phyloP scores from a whole-genome alignment of 1,284 basidiomycete genomes.

The Boletellus deceptivus region DNA sequence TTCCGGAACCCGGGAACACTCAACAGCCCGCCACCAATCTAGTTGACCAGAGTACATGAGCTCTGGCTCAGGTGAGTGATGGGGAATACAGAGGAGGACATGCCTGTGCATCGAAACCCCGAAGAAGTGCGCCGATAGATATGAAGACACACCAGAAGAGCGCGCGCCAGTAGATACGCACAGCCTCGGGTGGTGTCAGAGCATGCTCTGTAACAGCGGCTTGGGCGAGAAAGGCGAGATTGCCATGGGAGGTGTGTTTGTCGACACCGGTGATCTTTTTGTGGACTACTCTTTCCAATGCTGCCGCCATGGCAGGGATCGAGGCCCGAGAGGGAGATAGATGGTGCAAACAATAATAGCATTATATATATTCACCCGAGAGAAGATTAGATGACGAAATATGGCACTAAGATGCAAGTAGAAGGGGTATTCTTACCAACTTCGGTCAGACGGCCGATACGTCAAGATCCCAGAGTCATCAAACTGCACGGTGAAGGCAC shows the following conservation, averaged over 20 bases:
- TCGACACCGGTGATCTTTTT: not conserved
- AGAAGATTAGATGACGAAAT: too few relatives aligned
- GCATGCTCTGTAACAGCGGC: constrained; percentile 25
- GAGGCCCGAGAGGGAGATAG: too few relatives aligned
- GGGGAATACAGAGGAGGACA: not conserved
- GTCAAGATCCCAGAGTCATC: constrained; percentile 56
- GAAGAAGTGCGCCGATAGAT: constrained; percentile 26
- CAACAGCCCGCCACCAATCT: constrained; percentile 27
- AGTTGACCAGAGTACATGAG: not conserved
- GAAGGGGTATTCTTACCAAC: constrained; percentile 5
- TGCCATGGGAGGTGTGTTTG: not conserved
- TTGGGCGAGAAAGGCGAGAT: constrained; percentile 22
- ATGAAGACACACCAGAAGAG: constrained; percentile 28
- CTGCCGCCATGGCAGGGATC: too few relatives aligned
- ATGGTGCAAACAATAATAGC: too few relatives aligned
- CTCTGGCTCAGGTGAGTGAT: too few relatives aligned
- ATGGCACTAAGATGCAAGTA: too few relatives aligned
- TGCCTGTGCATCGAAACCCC: constrained; percentile 30
- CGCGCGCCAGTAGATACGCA: constrained; percentile 27
- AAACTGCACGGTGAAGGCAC: constrained; percentile 71
- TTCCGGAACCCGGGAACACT: constrained; percentile 27
- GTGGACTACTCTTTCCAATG: too few relatives aligned
- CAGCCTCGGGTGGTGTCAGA: constrained; percentile 18
- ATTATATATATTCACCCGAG: too few relatives aligned
- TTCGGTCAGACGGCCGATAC: constrained; percentile 34